Percentiles rank a stretch among this genome's conserved stretches.
Conservation (phyloP, 1,139 yeast species). For the Entelexis paramagnoliae region DNA sequence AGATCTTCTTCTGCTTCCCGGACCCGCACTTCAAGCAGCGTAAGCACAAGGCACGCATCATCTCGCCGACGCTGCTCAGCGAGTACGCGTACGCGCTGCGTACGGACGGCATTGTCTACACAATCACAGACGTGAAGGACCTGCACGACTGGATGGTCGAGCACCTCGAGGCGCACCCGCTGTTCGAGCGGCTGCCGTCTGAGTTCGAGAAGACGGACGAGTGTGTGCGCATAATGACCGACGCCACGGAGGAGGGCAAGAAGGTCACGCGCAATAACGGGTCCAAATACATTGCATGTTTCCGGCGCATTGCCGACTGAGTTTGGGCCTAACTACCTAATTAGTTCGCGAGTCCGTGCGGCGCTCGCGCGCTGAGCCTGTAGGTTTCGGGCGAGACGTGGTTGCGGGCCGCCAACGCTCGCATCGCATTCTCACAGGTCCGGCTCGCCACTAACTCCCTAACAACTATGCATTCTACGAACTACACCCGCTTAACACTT, state of each 20-base stretch:
- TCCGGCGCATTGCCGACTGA: conserved; percentile 55
- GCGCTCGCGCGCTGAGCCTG: too few species aligned
- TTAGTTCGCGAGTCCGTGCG: too few species aligned
- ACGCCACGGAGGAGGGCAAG: conserved; percentile 94
- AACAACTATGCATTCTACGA: too few species aligned
- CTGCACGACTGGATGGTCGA: conserved; percentile 93
- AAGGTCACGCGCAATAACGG: conserved; percentile 90
- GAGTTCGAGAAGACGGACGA: conserved; percentile 73
- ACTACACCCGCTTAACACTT: too few species aligned
- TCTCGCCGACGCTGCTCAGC: conserved; percentile 74
- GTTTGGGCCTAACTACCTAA: too few species aligned
- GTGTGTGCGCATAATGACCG: conserved; percentile 79
- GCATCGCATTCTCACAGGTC: too few species aligned
- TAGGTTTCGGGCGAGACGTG: too few species aligned
- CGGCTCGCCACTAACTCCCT: too few species aligned
- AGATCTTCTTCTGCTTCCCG: conserved; percentile 97
- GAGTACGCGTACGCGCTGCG: conserved; percentile 86
- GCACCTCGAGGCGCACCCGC: conserved; percentile 82
- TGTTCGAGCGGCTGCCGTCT: conserved; percentile 66
- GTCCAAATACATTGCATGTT: conserved; percentile 79
- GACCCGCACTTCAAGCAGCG: conserved; percentile 98
- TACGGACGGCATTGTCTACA: conserved; percentile 82
- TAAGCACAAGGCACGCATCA: conserved; percentile 92
- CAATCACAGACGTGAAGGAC: conserved; percentile 93
- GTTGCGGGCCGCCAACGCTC: too few species aligned